Evolutionary conservation across 208 protist species (phyloP), one percentile per base, ranked within the genome.

Genomic region (Leishmania tarentolae): DNA sequence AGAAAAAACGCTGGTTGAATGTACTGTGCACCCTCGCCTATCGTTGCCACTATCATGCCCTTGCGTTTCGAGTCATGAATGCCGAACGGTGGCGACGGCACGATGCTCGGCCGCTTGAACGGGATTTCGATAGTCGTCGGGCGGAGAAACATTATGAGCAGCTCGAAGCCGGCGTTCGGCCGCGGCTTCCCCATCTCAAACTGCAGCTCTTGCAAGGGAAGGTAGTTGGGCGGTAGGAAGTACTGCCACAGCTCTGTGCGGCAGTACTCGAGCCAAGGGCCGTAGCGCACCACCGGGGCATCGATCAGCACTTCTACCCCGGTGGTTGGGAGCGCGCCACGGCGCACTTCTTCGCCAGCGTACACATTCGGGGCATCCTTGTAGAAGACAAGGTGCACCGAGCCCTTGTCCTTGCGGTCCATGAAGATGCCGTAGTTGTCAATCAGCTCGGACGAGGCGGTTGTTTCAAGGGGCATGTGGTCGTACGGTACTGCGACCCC

Each of bases 241-340:
- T 90, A 94, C 42, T 92, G 83, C 85, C 88, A 94, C 56, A 98
- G 81, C 84, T 96, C 79, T 72, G 86, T 91, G 56, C 92, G 89
- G 68, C 90, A 96, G 86, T 94, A 96, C 83, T 96, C 88, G 19
- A 94, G 86, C 93, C 95, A 98, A 44, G 95, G 90, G 24, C 95
- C 93, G 75, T 94, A 95, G 50, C 86, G 87, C 8, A 98, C 53
- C 63, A 88, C 78, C 4, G 91, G 91, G 5, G 89, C 79, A 68
- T 96, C 92, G 61, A 98, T 77, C 46, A 96, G 59, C n/a, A 98
- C 77, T 86, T 98, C 95, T 7, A 95, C 69, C 35, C 95, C 93
- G 19, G 83, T 91, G 13, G 72, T 90, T 28, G 94, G 95, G 71
- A 98, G 79, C 57, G 87, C 86, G n/a, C 76, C 81, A 52, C 88